Evolutionary conservation across 306 rosid species (phyloP).

Genomic region (Pyrus communis): DNA sequence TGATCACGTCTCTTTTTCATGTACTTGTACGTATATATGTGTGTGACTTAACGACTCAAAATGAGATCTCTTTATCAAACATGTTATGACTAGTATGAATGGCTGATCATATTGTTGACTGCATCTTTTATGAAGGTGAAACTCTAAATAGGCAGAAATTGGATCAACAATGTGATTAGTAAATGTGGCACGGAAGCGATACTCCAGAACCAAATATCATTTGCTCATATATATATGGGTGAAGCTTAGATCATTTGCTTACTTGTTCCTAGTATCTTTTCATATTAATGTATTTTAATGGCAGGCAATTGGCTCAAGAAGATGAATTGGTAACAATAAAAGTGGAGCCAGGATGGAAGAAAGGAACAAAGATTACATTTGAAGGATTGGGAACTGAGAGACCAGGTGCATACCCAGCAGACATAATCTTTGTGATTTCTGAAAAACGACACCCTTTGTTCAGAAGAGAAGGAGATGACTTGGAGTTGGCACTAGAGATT

Average conservation of each 20-base stretch:
- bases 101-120: neutral
- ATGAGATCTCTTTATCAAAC: neutral
- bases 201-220: neutral
- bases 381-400: slow-evolving; percentile 67
- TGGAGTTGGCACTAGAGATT: slow-evolving; percentile 48
- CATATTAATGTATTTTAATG: neutral
- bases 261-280: neutral
- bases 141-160: neutral
- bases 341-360: slow-evolving; percentile 85
- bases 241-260: too few relatives aligned
- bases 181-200: neutral
- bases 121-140: neutral
- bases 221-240: neutral
- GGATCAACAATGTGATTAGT: neutral
- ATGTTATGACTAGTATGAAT: neutral
- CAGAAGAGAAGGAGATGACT: slow-evolving; percentile 70
- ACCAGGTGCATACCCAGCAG: slow-evolving; percentile 39
- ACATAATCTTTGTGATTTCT: slow-evolving; percentile 37
- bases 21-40: neutral
- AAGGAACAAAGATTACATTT: slow-evolving; percentile 76
- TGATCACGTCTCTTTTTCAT: neutral
- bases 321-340: slow-evolving; percentile 55
- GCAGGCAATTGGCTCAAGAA: slow-evolving; percentile 46
- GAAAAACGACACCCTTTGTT: slow-evolving; percentile 56
- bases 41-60: neutral